Percentiles rank a stretch among this genome's conserved stretches.
phyloP scores from a whole-genome alignment of 2,329 filamentous ascomycete species.

The Polytolypa hystricis region DNA sequence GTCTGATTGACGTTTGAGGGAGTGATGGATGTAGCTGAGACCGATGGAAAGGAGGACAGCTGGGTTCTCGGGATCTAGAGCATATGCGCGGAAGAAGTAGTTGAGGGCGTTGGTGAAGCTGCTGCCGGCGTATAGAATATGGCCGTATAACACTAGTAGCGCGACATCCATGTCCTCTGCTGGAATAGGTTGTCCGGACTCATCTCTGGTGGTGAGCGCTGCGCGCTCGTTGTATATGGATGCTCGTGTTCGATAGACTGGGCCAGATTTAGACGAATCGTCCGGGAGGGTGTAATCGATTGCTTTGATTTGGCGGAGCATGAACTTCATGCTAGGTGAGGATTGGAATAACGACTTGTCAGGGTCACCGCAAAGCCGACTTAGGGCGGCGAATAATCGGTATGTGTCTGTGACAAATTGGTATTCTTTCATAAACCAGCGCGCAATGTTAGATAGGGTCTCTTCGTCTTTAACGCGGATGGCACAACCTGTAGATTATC shows the following conservation, averaged over 20 bases:
- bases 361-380: conserved; percentile 62
- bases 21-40: conserved; percentile 76
- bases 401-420: conserved; percentile 73
- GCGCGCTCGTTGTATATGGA: conserved; percentile 34
- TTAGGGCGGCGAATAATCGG: conserved; percentile 70
- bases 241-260: conserved; percentile 25
- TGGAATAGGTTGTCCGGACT: conserved; percentile 24
- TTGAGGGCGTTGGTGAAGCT: conserved; percentile 75
- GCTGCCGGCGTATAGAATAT: conserved; percentile 74
- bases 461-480: conserved; percentile 68
- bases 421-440: conserved; percentile 75
- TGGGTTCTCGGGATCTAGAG: conserved; percentile 64
- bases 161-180: conserved; percentile 57
- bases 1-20: conserved; percentile 76
- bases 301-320: conserved; percentile 80
- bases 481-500: conserved; percentile 54
- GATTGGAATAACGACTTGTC: conserved; percentile 54
- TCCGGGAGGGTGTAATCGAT: conserved; percentile 61
- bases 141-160: conserved; percentile 77
- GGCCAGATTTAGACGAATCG: conserved; percentile 30
- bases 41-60: conserved; percentile 73
- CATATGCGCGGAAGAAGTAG: conserved; percentile 69
- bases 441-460: conserved; percentile 61
- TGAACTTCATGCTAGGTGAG: conserved; percentile 77
- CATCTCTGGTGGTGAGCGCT: conserved; percentile 28